A percentile compares a stretch with the other conserved stretches of the same genome.
phyloP scores from a whole-genome alignment of 2,329 filamentous ascomycete species.

The Ceratocystis alfenasii region DNA sequence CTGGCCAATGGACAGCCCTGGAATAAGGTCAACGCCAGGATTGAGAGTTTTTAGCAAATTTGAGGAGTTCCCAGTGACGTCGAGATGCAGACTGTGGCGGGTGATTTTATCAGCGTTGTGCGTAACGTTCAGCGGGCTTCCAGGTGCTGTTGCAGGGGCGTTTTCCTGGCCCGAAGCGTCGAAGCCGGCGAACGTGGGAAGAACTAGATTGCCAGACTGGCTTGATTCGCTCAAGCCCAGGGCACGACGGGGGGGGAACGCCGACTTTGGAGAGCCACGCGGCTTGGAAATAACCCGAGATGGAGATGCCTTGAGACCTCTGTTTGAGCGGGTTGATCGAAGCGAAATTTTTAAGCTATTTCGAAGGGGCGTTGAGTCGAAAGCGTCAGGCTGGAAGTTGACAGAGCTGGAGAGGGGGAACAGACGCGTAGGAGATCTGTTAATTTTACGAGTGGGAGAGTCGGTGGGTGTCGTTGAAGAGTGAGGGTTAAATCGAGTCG shows the following conservation, averaged over 20 bases:
- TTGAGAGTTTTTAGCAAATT: constrained; percentile 10
- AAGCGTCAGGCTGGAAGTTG: constrained; percentile 48
- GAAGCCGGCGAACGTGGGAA: constrained; percentile 26
- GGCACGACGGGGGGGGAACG: constrained; percentile 55
- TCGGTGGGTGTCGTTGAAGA: constrained; percentile 17
- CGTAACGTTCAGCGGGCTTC: constrained; percentile 33
- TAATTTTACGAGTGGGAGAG: constrained; percentile 25
- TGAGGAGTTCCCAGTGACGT: constrained; percentile 15
- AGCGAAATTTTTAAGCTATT: constrained; percentile 55
- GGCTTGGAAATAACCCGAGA: constrained; percentile 46
- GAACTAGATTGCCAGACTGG: constrained; percentile 58
- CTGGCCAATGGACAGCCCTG: constrained; percentile 19
- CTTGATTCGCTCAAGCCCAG: constrained; percentile 48
- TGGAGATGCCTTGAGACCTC: constrained; percentile 36
- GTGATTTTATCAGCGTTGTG: constrained; percentile 38
- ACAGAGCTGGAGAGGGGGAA: constrained; percentile 19
- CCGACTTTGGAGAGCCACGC: constrained; percentile 67
- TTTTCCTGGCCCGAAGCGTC: constrained; percentile 34
- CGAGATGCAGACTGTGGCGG: constrained; percentile 44
- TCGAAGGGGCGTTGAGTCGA: constrained; percentile 35
- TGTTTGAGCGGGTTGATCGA: constrained; percentile 48
- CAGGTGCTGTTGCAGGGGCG: constrained; percentile 25
- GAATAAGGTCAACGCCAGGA: constrained; percentile 18
- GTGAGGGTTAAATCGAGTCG: constrained; percentile 14
- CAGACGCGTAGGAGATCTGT: constrained; percentile 20